Evolutionary conservation across 1,284 basidiomycete genomes (phyloP).

Genomic region (Schizopora paradoxa): DNA sequence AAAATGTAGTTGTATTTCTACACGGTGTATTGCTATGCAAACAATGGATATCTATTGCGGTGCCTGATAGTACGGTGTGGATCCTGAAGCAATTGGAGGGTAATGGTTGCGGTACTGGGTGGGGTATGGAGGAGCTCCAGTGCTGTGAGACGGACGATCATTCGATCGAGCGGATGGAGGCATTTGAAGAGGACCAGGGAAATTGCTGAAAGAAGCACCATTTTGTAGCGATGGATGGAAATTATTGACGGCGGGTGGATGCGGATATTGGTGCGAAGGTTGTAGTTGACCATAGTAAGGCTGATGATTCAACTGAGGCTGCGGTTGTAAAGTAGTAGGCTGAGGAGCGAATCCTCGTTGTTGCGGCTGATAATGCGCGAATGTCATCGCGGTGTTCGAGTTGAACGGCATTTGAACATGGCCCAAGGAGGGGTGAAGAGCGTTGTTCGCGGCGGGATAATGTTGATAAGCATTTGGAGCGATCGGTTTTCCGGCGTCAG

Average conservation of each 20-base stretch:
- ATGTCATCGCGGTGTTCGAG: slow-evolving; percentile 28
- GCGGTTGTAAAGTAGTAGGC: slow-evolving; percentile 18
- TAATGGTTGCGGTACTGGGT: neutral
- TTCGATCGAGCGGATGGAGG: too few species aligned
- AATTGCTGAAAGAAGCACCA: neutral
- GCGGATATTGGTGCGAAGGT: too few species aligned
- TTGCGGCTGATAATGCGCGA: slow-evolving; percentile 48
- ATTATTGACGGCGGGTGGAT: neutral
- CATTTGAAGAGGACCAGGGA: neutral
- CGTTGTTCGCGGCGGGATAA: too few species aligned
- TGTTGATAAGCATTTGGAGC: too few species aligned
- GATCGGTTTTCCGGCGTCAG: too few species aligned
- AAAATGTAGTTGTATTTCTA: neutral
- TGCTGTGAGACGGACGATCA: too few species aligned
- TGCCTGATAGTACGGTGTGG: neutral
- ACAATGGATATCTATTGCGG: too few species aligned
- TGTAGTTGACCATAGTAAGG: too few species aligned
- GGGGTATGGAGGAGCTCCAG: too few species aligned
- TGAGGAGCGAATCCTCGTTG: slow-evolving; percentile 36
- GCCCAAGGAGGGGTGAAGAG: too few species aligned
- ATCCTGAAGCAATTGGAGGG: neutral
- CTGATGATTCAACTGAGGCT: slow-evolving; percentile 7
- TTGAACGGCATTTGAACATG: slow-evolving; percentile 6
- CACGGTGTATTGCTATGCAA: too few species aligned
- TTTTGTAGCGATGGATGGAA: neutral